Conservation (phyloP, 2,329 filamentous ascomycete genomes). For the Fusarium coffeatum region DNA sequence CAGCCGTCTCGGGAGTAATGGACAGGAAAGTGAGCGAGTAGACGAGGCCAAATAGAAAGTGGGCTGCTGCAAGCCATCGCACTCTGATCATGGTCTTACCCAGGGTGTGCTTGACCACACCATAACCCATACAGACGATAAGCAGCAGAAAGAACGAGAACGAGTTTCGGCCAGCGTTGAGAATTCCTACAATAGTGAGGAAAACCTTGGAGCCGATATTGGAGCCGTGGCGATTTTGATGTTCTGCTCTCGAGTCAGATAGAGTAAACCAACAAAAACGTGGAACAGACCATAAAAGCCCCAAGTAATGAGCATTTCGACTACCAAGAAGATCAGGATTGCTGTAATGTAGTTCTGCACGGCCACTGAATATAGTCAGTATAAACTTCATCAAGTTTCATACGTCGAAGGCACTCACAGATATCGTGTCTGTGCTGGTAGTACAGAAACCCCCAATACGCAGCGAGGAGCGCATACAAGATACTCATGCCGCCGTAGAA, state of each 20-base stretch:
- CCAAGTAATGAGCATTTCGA: constrained; percentile 99
- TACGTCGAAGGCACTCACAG: constrained; percentile 60
- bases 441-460: constrained; percentile 93
- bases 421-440: constrained; percentile 95
- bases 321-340: constrained; percentile 90
- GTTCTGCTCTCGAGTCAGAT: constrained; percentile 70
- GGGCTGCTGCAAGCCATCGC: constrained; percentile 87
- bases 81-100: constrained; percentile 96
- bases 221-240: constrained; percentile 88
- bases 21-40: constrained; percentile 92
- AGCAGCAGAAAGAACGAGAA: constrained; percentile 98
- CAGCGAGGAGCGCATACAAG: constrained; percentile 86
- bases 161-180: constrained; percentile 94
- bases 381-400: background rate
- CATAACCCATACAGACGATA: constrained; percentile 99
- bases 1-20: constrained; percentile 86
- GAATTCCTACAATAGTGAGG: constrained; percentile 88
- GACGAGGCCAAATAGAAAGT: constrained; percentile 94
- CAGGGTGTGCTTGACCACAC: constrained; percentile 92
- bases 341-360: constrained; percentile 99
- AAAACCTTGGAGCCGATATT: constrained; percentile 86
- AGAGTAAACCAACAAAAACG: background rate
- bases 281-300: constrained; percentile 83
- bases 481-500: constrained; percentile 97
- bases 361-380: constrained; percentile 68